These are phyloP conservation scores for Pichia sp. DNA, from an alignment of 1,139 yeast genomes.

Conservation along the genomic window DNA sequence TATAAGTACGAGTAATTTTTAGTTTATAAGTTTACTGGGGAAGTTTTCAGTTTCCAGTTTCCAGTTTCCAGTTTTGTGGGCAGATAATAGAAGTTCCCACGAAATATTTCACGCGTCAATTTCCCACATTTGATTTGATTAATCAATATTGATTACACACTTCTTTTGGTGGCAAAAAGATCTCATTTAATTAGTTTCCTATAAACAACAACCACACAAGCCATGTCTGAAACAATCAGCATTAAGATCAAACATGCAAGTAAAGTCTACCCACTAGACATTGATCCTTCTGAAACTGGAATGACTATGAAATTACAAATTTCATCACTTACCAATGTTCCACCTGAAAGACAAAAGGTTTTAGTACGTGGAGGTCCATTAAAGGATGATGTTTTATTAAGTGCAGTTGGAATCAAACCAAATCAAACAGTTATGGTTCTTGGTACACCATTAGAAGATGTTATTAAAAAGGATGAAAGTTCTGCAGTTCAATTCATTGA, in stretches of 20 bases:
- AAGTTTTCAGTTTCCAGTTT: background rate
- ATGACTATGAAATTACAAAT: constrained; percentile 66
- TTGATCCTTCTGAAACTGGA: constrained; percentile 54
- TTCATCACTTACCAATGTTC: constrained; percentile 69
- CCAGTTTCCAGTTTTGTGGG: background rate
- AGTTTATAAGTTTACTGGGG: background rate
- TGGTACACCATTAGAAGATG: constrained; percentile 71
- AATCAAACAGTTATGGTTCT: constrained; percentile 77
- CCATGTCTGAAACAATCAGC: constrained; percentile 7
- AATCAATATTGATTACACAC: too few species aligned
- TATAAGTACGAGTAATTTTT: background rate
- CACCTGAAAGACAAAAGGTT: constrained; percentile 82
- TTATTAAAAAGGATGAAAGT: constrained; percentile 26
- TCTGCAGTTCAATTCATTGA: constrained; percentile 63
- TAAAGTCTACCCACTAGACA: constrained; percentile 63
- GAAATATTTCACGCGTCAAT: background rate
- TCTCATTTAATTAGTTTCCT: background rate
- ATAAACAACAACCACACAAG: background rate
- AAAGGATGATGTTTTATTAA: constrained; percentile 54
- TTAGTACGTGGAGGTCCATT: constrained; percentile 86
- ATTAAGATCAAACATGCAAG: constrained; percentile 74
- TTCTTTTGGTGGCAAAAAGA: background rate
- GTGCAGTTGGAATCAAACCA: constrained; percentile 49
- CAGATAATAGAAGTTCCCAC: background rate
- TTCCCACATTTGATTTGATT: background rate